Evolutionary conservation across 306 rosid genomes (phyloP).

Genomic region (Corylus heterophylla): DNA sequence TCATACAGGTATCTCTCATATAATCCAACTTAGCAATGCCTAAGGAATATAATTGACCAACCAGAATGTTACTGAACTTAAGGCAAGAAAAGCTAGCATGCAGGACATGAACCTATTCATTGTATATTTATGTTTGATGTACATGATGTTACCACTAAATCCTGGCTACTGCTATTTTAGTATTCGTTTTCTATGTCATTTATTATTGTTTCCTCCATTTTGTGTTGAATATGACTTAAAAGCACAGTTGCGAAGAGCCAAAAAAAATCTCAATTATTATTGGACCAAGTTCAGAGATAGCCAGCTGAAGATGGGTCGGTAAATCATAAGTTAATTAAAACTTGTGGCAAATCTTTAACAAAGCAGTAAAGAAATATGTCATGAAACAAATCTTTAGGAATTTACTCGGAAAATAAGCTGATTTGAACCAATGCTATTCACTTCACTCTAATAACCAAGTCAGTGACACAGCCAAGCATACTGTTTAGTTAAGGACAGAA

Average conservation of each 20-base stretch:
- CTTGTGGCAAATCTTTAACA: neutral
- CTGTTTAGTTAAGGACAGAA: neutral
- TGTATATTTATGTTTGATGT: neutral
- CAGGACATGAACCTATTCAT: neutral
- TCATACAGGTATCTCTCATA: neutral
- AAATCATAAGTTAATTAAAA: neutral
- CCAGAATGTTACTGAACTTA: neutral
- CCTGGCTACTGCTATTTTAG: neutral
- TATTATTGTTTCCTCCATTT: neutral
- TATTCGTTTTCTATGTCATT: neutral
- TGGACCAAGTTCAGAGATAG: neutral
- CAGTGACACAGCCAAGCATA: conserved; percentile 1
- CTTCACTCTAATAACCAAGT: neutral
- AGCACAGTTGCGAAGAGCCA: neutral
- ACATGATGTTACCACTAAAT: neutral
- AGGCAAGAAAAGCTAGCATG: neutral
- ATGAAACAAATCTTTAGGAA: neutral
- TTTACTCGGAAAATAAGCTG: neutral
- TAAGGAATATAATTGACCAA: neutral
- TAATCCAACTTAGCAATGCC: neutral
- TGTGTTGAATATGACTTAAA: neutral
- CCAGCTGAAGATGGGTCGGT: neutral
- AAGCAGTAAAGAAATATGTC: neutral
- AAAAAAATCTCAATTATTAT: neutral
- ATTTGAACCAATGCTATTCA: neutral